Evolutionary conservation across 2,329 filamentous ascomycete genomes (phyloP).

Genomic region (Chalaropsis thielavioides): DNA sequence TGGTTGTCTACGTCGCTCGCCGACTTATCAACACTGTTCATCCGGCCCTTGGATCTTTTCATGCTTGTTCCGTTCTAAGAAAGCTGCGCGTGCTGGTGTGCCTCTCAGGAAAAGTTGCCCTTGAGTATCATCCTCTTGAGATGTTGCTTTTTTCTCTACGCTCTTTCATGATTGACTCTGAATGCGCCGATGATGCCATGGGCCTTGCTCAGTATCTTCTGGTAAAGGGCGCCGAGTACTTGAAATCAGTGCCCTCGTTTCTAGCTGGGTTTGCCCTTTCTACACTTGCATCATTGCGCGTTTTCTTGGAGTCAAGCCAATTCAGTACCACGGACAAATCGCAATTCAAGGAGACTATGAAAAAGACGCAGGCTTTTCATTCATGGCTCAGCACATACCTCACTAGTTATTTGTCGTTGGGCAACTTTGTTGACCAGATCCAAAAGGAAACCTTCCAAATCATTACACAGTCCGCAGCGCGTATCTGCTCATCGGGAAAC

Average conservation of each 20-base stretch:
- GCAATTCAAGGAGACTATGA: constrained; percentile 63
- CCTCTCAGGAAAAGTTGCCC: constrained; percentile 58
- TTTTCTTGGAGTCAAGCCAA: constrained; percentile 60
- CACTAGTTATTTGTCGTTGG: constrained; percentile 40
- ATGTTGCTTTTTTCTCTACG: constrained; percentile 75
- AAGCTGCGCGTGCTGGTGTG: constrained; percentile 72
- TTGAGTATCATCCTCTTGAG: constrained; percentile 69
- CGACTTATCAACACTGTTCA: constrained; percentile 69
- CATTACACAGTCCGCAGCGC: constrained; percentile 54
- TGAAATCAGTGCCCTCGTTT: constrained; percentile 56
- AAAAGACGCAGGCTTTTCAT: constrained; percentile 61
- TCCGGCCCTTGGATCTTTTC: constrained; percentile 68
- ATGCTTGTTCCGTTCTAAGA: constrained; percentile 73
- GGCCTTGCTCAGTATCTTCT: constrained; percentile 79
- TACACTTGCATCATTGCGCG: constrained; percentile 60
- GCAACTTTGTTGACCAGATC: constrained; percentile 33
- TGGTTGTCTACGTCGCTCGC: constrained; percentile 61
- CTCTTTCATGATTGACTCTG: constrained; percentile 63
- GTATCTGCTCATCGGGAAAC: constrained; percentile 53
- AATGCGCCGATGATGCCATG: constrained; percentile 82
- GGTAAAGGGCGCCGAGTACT: constrained; percentile 47
- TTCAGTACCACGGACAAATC: constrained; percentile 73
- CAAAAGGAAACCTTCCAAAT: constrained; percentile 44
- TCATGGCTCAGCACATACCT: constrained; percentile 63
- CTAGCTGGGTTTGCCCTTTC: constrained; percentile 68